A percentile compares a stretch with the other conserved stretches of the same genome.
Evolutionary conservation across 73 alveolate genomes (phyloP).

Genomic region (Blepharisma stoltei): DNA sequence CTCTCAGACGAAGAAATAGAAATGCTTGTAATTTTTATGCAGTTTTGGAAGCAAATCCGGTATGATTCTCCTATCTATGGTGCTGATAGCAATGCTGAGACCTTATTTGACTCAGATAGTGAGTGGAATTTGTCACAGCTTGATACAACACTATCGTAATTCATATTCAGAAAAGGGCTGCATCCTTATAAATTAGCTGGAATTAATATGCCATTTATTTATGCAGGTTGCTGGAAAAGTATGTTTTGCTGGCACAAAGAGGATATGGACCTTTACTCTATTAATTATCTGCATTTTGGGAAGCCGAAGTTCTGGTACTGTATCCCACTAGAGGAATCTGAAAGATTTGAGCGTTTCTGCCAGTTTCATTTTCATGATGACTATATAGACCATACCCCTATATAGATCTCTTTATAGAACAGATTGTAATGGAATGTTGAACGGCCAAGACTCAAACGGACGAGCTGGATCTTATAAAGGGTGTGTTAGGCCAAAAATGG

Average conservation of each 20-base stretch:
- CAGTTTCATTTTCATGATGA: slow-evolving; percentile 53
- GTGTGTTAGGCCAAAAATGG: too few species aligned
- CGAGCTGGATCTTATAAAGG: too few species aligned
- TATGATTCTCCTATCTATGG: slow-evolving; percentile 85
- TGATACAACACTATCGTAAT: slow-evolving; percentile 43
- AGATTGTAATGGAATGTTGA: too few species aligned
- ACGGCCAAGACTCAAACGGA: too few species aligned
- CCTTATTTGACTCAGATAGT: slow-evolving; percentile 60
- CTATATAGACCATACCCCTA: too few species aligned
- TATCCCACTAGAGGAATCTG: slow-evolving; percentile 52
- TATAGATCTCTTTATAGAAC: too few species aligned
- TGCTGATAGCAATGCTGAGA: slow-evolving; percentile 60
- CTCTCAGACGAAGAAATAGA: slow-evolving; percentile 61
- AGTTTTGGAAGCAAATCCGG: slow-evolving; percentile 78
- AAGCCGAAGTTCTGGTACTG: slow-evolving; percentile 85
- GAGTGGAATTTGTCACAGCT: slow-evolving; percentile 71
- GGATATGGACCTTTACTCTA: slow-evolving; percentile 76
- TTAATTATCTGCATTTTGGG: slow-evolving; percentile 74
- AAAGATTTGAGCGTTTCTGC: slow-evolving; percentile 62
- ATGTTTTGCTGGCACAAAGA: slow-evolving; percentile 92
- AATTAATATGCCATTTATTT: slow-evolving; percentile 71
- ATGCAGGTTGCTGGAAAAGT: slow-evolving; percentile 83
- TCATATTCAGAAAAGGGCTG: slow-evolving; percentile 45
- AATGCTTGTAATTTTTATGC: slow-evolving; percentile 45
- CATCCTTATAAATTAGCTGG: slow-evolving; percentile 59